These are phyloP conservation scores for Phytophthora cactorum DNA, from an alignment of 352 stramenopile species.

Conservation along the genomic window DNA sequence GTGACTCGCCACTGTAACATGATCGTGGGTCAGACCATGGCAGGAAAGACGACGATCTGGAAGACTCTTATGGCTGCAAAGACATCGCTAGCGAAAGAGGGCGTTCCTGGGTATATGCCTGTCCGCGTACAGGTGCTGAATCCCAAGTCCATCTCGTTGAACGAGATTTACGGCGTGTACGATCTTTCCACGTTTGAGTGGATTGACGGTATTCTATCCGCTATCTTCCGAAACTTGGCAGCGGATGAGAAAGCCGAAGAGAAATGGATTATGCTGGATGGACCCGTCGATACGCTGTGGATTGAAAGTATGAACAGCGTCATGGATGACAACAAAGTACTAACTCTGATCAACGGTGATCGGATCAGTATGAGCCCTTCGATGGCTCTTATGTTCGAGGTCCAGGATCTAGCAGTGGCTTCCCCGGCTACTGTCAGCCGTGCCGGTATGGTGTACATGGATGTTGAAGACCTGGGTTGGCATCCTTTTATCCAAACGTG, in stretches of 20 bases:
- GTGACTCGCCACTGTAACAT: constrained; percentile 95
- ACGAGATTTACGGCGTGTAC: constrained; percentile 92
- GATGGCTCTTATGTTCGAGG: constrained; percentile 95
- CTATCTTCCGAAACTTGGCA: constrained; percentile 81
- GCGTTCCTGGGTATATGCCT: constrained; percentile 76
- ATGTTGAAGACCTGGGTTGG: constrained; percentile 85
- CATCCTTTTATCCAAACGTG: constrained; percentile 81
- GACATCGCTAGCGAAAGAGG: constrained; percentile 78
- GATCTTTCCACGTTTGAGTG: constrained; percentile 89
- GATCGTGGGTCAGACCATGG: constrained; percentile 93
- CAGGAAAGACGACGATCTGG: constrained; percentile 91
- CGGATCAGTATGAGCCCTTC: constrained; percentile 86
- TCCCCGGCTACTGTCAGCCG: constrained; percentile 94
- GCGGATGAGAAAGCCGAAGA: constrained; percentile 81
- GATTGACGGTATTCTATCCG: constrained; percentile 87
- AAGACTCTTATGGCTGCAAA: constrained; percentile 80
- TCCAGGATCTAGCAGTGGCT: constrained; percentile 94
- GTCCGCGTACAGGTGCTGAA: constrained; percentile 89
- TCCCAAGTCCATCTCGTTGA: constrained; percentile 89
- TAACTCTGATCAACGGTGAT: constrained; percentile 89
- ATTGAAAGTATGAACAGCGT: constrained; percentile 92
- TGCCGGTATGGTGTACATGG: constrained; percentile 95
- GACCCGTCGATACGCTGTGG: constrained; percentile 88
- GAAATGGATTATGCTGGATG: constrained; percentile 91
- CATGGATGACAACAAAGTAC: constrained; percentile 91